Evolutionary conservation across 1,284 basidiomycete genomes (phyloP).

Genomic region (Cutaneotrichosporon sp.): DNA sequence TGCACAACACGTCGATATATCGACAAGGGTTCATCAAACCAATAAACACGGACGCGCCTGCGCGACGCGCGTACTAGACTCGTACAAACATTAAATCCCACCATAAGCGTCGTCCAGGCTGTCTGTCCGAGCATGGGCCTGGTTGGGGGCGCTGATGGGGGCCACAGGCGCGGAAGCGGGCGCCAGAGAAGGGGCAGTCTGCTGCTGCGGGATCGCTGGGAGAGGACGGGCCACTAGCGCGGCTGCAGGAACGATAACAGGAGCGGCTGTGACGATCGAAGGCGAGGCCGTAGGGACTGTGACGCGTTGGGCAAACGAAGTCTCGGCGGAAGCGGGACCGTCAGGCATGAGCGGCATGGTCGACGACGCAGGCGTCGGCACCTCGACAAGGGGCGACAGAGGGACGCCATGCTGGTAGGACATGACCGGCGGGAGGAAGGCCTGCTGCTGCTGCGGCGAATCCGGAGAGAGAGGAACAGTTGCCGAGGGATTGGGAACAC

Average conservation of each 20-base stretch:
- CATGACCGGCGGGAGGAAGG: constrained; percentile 26
- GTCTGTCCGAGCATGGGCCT: constrained; percentile 31
- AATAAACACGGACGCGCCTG: constrained; percentile 8
- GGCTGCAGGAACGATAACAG: constrained; percentile 5
- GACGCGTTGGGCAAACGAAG: neutral
- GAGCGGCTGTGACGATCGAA: constrained; percentile 1
- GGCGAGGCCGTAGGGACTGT: neutral
- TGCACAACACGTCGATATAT: constrained; percentile 1
- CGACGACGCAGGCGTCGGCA: constrained; percentile 34
- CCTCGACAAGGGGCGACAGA: constrained; percentile 44
- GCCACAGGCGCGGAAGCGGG: constrained; percentile 32
- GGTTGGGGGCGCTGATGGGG: constrained; percentile 32
- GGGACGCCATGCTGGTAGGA: constrained; percentile 51
- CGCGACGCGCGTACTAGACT: constrained; percentile 7
- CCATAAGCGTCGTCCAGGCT: constrained; percentile 47
- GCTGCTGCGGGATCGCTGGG: constrained; percentile 6
- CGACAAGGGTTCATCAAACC: neutral
- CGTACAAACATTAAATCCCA: constrained; percentile 35
- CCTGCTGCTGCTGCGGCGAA: constrained; percentile 18
- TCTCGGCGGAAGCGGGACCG: neutral
- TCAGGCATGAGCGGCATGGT: neutral
- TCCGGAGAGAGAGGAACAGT: constrained; percentile 13
- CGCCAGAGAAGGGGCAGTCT: neutral
- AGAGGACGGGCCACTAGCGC: neutral
- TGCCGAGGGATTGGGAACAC: constrained; percentile 26